Evolutionary conservation across 352 stramenopile species (phyloP), one percentile per base, ranked within the genome.

Genomic region (Phytophthora pseudosyringae): DNA sequence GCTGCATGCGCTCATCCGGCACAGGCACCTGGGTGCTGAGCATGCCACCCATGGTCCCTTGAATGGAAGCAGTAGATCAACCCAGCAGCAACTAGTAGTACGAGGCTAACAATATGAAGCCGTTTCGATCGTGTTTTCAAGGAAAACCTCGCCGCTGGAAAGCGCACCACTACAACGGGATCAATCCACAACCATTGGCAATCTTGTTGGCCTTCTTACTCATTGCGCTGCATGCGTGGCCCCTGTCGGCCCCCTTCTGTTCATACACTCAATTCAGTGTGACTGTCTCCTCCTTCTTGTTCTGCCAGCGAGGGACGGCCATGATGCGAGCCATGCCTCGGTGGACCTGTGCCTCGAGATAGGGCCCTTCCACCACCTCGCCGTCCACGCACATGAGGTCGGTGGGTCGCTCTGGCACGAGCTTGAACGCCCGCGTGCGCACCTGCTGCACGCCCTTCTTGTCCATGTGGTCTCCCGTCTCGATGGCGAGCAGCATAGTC

Each of bases 321-420:
- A 91, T 78, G 33, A 89, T 74, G 13, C 82, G 69, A 25, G 73
- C 82, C 49, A 91, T 64, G 1, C 80, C 82, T 21, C 78, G 76
- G 44, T 91, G 80, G 11, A 91, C 80, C 52, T 91, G 73, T 12
- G 68, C 72, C 46, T 88, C 76, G 10, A 89, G 45, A 18, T 72
- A 76, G 4, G 73, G 67, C 0, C 82, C 82, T 2, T 71, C 64
- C 16, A 90, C 69, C 9, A 85, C 28, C 48, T 91, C 80, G 11
- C 82, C 82, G 43, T 91, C 82, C 12, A 91, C 71, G 15, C 81
- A 91, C 31, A 91, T 71, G 16, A 78, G 59, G 40, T 88, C 78
- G 16, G 68, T 66, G 0, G 67, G 28, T 6, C 78, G 70, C 13
- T 78, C 76, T 1, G 74, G 64, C 26, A 75, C 7, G 13, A 91